Percentiles rank a stretch among this genome's conserved stretches.
phyloP scores from a whole-genome alignment of 805 yeast species.

The Nakazawaea anatomiae region DNA sequence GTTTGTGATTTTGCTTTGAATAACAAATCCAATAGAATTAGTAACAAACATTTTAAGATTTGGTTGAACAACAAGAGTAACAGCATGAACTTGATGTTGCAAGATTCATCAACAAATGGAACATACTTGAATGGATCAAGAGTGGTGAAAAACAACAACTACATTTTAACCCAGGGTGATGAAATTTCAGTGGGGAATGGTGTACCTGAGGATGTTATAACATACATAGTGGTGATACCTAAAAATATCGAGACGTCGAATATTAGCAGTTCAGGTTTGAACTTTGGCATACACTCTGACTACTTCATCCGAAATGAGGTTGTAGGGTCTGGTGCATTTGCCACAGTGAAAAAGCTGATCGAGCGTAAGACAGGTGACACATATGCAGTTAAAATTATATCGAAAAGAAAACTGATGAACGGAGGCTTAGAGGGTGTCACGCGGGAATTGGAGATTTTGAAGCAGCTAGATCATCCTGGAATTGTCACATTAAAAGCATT shows the following conservation, averaged over 20 bases:
- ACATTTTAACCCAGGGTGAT: conserved; percentile 86
- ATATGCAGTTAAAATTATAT: conserved; percentile 87
- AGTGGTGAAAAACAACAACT: conserved; percentile 70
- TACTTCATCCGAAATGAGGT: conserved; percentile 79
- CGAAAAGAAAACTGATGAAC: conserved; percentile 68
- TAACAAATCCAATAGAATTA: conserved; percentile 55
- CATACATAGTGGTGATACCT: conserved; percentile 47
- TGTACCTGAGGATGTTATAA: conserved; percentile 59
- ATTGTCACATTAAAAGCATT: conserved; percentile 79
- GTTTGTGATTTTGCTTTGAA: conserved; percentile 58
- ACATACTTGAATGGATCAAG: conserved; percentile 76
- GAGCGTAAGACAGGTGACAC: conserved; percentile 81
- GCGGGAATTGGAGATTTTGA: conserved; percentile 77
- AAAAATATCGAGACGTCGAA: conserved; percentile 27
- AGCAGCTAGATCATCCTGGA: conserved; percentile 75
- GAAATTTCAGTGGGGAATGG: conserved; percentile 89
- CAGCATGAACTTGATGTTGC: conserved; percentile 46
- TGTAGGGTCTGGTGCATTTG: conserved; percentile 98
- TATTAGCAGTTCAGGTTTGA: conserved; percentile 21
- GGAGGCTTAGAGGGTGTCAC: conserved; percentile 78
- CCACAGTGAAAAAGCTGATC: conserved; percentile 87
- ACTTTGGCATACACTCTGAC: conserved; percentile 29
- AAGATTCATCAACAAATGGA: conserved; percentile 87
- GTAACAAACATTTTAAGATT: conserved; percentile 65
- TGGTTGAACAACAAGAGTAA: conserved; percentile 55